These are phyloP conservation scores for Suillus lakei DNA, from an alignment of 768 basidiomycete species.

Conservation along the genomic window DNA sequence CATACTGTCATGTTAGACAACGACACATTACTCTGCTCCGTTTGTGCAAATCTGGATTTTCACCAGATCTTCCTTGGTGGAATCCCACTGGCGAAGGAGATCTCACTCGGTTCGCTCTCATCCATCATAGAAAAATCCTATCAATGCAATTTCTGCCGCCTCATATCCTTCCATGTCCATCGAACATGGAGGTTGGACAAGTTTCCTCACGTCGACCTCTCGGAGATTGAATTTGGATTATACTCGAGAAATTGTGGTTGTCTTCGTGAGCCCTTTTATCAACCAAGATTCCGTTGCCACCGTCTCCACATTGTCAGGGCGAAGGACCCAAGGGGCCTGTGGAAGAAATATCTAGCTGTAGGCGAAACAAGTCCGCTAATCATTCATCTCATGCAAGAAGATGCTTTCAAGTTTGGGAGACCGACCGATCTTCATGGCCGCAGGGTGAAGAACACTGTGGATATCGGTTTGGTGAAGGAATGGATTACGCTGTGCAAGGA, in stretches of 20 bases:
- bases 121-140: neutral
- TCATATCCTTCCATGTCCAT: slow-evolving; percentile 5
- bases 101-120: neutral
- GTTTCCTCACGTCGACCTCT: neutral
- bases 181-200: slow-evolving; percentile 1
- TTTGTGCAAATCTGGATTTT: slow-evolving; percentile 10
- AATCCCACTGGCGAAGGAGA: neutral
- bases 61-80: slow-evolving; percentile 9
- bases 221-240: neutral
- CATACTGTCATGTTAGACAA: neutral
- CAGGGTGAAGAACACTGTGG: slow-evolving; percentile 2
- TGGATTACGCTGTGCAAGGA: neutral
- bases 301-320: neutral
- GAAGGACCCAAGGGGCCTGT: neutral
- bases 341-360: neutral
- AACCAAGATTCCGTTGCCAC: neutral
- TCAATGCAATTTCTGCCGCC: slow-evolving; percentile 1
- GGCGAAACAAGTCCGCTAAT: neutral
- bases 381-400: slow-evolving; percentile 12
- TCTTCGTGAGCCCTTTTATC: neutral
- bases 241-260: neutral
- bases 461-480: neutral
- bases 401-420: slow-evolving; percentile 7
- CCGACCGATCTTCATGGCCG: slow-evolving; percentile 10
- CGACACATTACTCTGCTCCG: neutral